Base-by-base conservation (phyloP, 208 protist species). In the Leishmania turanica region DNA sequence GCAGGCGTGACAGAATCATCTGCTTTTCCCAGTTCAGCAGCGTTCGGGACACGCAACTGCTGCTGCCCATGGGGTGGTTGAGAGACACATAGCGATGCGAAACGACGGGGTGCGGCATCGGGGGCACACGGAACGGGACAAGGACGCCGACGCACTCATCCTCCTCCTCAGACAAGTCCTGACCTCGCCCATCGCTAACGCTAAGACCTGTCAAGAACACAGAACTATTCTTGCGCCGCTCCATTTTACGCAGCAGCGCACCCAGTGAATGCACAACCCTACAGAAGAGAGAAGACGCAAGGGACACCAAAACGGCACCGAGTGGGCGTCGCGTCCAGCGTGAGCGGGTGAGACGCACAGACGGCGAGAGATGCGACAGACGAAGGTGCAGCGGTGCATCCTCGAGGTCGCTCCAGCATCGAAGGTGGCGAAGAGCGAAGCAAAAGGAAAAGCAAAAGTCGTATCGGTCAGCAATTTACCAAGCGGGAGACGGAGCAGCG, bases 11-110 rank as follows among this genome's bases (percentile, higher is more conserved):
- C 21, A 95, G 58, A 64, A 97, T 91, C 5, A 84, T 78, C 72
- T 91, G 88, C 74, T 86, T 89, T 79, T 97, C 93, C 89, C 89
- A 95, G 42, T 93, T 85, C 24, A 42, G 87, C 58, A 96, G 78
- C 37, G 83, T 66, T 31, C 84, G 79, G 1, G 74, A 51, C n/a
- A 69, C 77, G 45, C 24, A 53, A 19, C 84, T 83, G 53, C 58
- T 73, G 68, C 78, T 68, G 49, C 78, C 60, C 0, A 78, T 58
- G 13, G 82, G 47, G 56, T 58, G 42, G 58, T 81, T 72, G 15
- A 82, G 56, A 1, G 90, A 89, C 71, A 88, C 89, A 58, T 89
- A 90, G 45, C 76, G 84, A 17, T 78, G 77, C 53, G 81, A 81
- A 21, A 79, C 69, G 37, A 78, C 74, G 0, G 75, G 51, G 4